phyloP scores from a whole-genome alignment of 2,329 filamentous ascomycete species.

The Hypocrella siamensis region DNA sequence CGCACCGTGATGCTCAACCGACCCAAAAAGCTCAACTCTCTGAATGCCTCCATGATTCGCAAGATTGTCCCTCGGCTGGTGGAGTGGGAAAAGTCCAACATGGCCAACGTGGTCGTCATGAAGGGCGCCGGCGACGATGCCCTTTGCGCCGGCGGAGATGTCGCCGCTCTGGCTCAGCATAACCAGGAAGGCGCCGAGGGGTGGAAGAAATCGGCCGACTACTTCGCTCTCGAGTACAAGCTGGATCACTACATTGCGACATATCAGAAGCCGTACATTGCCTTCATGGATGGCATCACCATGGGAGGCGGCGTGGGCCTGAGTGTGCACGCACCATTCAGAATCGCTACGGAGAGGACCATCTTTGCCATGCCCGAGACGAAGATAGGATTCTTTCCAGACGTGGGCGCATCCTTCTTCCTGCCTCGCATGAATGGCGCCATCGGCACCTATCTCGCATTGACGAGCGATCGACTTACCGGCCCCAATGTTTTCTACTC shows the following conservation, averaged over 20 bases:
- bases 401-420: slow-evolving; percentile 94
- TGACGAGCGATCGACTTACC: slow-evolving; percentile 72
- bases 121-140: slow-evolving; percentile 77
- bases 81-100: slow-evolving; percentile 89
- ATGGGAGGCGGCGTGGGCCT: slow-evolving; percentile 97
- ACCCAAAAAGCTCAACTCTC: slow-evolving; percentile 77
- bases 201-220: slow-evolving; percentile 60
- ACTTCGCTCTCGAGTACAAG: slow-evolving; percentile 91
- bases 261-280: slow-evolving; percentile 82
- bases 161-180: slow-evolving; percentile 58
- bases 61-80: slow-evolving; percentile 82
- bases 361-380: slow-evolving; percentile 98
- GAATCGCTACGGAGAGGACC: slow-evolving; percentile 91
- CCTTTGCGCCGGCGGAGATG: slow-evolving; percentile 89
- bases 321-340: slow-evolving; percentile 86
- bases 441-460: slow-evolving; percentile 79
- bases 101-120: slow-evolving; percentile 85
- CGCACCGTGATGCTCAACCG: slow-evolving; percentile 90
- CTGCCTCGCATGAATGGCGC: slow-evolving; percentile 75
- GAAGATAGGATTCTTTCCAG: slow-evolving; percentile 95
- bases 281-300: slow-evolving; percentile 94
- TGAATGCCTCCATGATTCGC: slow-evolving; percentile 86
- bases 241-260: slow-evolving; percentile 92
- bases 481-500: slow-evolving; percentile 81
- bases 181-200: slow-evolving; percentile 56